Evolutionary conservation across 352 stramenopile genomes (phyloP), one percentile per base, ranked within the genome.

Genomic region (Elongisporangium undulatum): DNA sequence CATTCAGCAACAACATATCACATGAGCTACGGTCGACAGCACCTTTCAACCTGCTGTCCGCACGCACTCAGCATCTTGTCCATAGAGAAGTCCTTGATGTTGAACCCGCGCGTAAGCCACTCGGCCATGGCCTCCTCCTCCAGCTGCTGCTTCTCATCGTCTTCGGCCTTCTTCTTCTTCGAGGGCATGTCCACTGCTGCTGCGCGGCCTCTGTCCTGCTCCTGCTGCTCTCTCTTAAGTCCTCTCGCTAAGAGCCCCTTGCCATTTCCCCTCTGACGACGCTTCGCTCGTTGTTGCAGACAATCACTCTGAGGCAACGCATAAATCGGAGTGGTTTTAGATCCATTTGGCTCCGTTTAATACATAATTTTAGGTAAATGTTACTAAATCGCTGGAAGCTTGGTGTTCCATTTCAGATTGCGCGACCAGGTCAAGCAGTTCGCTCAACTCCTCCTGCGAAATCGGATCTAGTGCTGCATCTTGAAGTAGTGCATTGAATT

Each of bases 91-190:
- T 92, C 84, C 51, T 79, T 74, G 23, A 80, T 71, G 4, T 66
- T 51, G 49, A 79, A 71, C 15, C 84, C 82, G 50, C 82, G 76
- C 34, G 77, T 65, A 48, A 93, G 71, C 84, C 84, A 93, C 59
- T 93, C 84, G 16, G 73, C 76, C 56, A 90, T 64, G 4, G 84
- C 84, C 53, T 93, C 84, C 61, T 91, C 76, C 53, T 83, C 69
- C 7, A 93, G 64, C 63, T 87, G 63, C n/a, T 74, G 57, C 54
- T 82, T 74, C 10, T 74, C 66, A 23, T 72, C 56, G 19, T 66
- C 49, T 49, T 66, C 65, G 16, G 56, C 48, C 22, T 51, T 67
- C 67, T 20, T 67, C 67, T 20, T 69, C 50, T 56, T 71, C n/a
- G 49, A 15, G 17, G 53, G 26, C 66, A 72, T 72, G 34, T 4